A percentile compares a stretch with the other conserved stretches of the same genome.
Conservation (phyloP, 495 filamentous ascomycete species). For the Tetracladium marchalianum region DNA sequence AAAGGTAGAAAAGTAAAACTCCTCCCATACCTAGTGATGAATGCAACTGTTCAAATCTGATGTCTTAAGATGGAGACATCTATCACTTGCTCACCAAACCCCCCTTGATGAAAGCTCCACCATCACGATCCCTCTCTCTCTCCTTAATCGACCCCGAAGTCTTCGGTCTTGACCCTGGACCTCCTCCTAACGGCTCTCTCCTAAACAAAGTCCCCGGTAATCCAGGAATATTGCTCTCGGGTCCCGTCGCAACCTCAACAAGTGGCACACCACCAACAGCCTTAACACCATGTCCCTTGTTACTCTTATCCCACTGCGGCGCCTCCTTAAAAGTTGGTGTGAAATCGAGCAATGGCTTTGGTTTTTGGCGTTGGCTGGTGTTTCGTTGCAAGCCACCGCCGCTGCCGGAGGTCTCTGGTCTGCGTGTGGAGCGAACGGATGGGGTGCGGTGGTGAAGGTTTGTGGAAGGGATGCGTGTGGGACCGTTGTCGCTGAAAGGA, state of each 20-base stretch:
- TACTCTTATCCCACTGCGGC: constrained; percentile 54
- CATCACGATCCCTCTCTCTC: background rate
- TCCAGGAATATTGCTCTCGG: constrained; percentile 1
- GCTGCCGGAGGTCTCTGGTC: constrained; percentile 8
- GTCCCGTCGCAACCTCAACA: constrained; percentile 46
- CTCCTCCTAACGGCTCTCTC: background rate
- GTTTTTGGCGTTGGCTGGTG: constrained; percentile 26
- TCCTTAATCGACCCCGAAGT: background rate
- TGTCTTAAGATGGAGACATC: background rate
- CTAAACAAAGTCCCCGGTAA: constrained; percentile 12
- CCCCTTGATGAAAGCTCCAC: constrained; percentile 4
- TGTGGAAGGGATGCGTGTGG: constrained; percentile 25
- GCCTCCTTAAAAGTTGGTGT: constrained; percentile 65
- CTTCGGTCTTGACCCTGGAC: background rate
- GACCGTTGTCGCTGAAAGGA: constrained; percentile 38
- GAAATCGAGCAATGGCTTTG: constrained; percentile 65
- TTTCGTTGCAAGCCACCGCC: constrained; percentile 13
- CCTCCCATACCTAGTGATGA: too few relatives aligned
- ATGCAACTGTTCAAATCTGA: too few relatives aligned
- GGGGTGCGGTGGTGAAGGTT: background rate
- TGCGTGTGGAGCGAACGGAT: constrained; percentile 10
- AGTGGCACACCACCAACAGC: constrained; percentile 45
- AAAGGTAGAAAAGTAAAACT: too few relatives aligned
- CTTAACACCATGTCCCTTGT: constrained; percentile 57
- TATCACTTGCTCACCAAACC: constrained; percentile 4